Base-by-base conservation (phyloP, 768 basidiomycete genomes). In the Calocybe gangraenosa region DNA sequence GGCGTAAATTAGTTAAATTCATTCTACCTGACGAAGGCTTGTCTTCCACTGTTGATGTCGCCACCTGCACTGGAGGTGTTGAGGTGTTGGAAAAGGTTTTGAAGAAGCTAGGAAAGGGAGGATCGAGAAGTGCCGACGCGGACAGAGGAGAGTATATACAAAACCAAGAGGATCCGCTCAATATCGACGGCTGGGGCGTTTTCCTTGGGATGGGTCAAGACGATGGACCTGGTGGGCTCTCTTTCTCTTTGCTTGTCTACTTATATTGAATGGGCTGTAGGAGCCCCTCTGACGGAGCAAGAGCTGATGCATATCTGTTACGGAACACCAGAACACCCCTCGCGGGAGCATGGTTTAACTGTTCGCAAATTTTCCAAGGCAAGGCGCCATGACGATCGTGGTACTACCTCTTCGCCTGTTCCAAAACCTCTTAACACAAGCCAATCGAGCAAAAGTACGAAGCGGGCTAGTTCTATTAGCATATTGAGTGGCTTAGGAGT, bases 401-500 rank as follows among this genome's bases (percentile, higher is more conserved):
- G 67, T 40, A 56, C 57, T 25, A 67, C 68, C 47, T 55, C 60
- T 5, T 65, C 68, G n/a, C 67, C 66, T 9, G 55, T 25, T 17
- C 57, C 63, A 31, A 63, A 54, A 21, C 54, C 57, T 22, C 56
- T 61, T 13, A 42, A 34, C 30, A 46, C 58, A 15, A 54, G 49
- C 7, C 46, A 49, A 43, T 70, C 54, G 23, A 61, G 53, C 51
- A 78, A 78, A 59, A 80, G 78, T 51, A 79, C 84, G 55, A 94
- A 96, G 55, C 87, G 96, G 17, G 96, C 96, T 1, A 95, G 92
- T 58, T 89, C 92, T 0, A 81, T 97, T 60, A 95, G 92, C 63
- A 80, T 99, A 50, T 83, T 99, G 60, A 93, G 89, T 42, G 92
- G 92, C 0, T 78, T 99, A 7, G 94, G 95, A 19, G 92, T 93